Base-by-base conservation (phyloP, 441 rosid genomes). In the Populus hybrid region DNA sequence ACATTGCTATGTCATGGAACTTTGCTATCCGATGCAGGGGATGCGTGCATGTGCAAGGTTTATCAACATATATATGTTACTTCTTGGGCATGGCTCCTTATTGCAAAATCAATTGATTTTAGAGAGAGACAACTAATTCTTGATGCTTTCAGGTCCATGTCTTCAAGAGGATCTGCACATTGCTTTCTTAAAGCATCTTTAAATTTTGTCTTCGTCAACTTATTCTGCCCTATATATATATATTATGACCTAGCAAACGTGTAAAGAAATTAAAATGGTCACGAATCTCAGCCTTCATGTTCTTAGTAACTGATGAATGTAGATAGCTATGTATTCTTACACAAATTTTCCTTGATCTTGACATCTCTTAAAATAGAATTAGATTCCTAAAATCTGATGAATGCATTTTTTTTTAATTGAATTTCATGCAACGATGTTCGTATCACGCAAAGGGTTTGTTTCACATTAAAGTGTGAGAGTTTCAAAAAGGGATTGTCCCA, bases 341-440 rank as follows among this genome's bases (percentile, higher is more conserved):
- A 66, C 75, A 31, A 33, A 71, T 23, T 64, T 70, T 24, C 31
- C 45, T 23, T n/a, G 18, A 6, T 7, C 64, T 75, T 56, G 69
- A 33, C 68, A 59, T 42, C 59, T n/a, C n/a, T 36, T 3, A 59
- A 40, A 59, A 12, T 12, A 73, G 87, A 82, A 80, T 76, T 65
- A 28, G 82, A 84, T 84, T 82, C 87, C 71, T 31, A 12, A 26
- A 61, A 35, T 73, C 38, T 16, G 21, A 36, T 56, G 12, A 75
- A 65, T 28, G 45, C 63, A 18, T 36, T 9, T 21, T 29, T 66
- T 66, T 9, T 45, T 28, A 7, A 9, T 21, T 26, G 68, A 24
- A 23, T 26, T 65, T 65, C 4, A 23, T 65, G 31, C 10, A 65
- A 1, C 33, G 18, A 65, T 65, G 3, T 65, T 26, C 28, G 63